Evolutionary conservation across 1,284 basidiomycete genomes (phyloP).

Genomic region (Microbotryum silenes-acaulis): DNA sequence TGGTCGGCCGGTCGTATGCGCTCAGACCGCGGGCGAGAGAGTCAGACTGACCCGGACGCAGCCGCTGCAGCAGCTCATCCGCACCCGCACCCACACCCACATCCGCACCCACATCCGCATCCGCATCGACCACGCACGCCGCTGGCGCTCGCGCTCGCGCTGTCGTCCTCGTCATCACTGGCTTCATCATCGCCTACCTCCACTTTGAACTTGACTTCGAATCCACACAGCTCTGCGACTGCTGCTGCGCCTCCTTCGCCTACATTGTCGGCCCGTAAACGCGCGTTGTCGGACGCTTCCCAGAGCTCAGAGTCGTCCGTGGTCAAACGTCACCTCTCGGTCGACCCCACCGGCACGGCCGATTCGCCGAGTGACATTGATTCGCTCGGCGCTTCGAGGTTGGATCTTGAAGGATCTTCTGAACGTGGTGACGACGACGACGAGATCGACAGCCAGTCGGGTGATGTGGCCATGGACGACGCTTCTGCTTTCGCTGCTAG

Average conservation of each 20-base stretch:
- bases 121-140: too few species aligned
- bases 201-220: too few species aligned
- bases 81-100: too few species aligned
- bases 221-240: too few species aligned
- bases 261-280: conserved; percentile 1
- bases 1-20: too few species aligned
- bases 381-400: conserved; percentile 23
- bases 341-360: conserved; percentile 14
- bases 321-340: conserved; percentile 8
- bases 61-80: too few species aligned
- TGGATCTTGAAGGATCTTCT: conserved; percentile 18
- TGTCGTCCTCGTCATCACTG: too few species aligned
- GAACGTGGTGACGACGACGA: background rate
- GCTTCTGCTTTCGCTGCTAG: background rate
- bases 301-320: background rate
- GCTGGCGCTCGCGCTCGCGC: too few species aligned
- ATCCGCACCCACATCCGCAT: too few species aligned
- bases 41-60: too few species aligned
- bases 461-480: background rate
- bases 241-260: background rate
- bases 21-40: too few species aligned
- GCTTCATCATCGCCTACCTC: too few species aligned
- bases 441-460: background rate
- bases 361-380: conserved; percentile 16
- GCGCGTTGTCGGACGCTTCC: conserved; percentile 4